Percentiles rank a stretch among this genome's conserved stretches.
These are phyloP conservation scores for Acacia confusa DNA, from an alignment of 306 rosid species.

Conservation along the genomic window DNA sequence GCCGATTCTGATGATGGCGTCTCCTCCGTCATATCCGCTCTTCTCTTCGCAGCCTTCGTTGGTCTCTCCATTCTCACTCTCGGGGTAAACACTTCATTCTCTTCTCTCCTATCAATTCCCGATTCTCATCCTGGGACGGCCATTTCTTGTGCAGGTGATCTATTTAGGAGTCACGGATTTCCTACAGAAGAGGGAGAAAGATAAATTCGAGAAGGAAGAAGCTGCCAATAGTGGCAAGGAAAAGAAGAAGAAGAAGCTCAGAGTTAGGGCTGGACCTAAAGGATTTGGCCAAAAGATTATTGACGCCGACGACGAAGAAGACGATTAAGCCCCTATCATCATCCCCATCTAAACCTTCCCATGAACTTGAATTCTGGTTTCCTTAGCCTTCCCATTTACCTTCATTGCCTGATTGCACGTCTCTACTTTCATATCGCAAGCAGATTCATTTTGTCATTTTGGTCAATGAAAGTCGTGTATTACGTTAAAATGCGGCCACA, in stretches of 20 bases:
- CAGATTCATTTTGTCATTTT: neutral
- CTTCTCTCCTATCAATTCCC: neutral
- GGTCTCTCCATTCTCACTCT: conserved; percentile 71
- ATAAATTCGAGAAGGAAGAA: conserved; percentile 83
- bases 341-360: neutral
- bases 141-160: conserved; percentile 53
- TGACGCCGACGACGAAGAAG: conserved; percentile 33
- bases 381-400: neutral
- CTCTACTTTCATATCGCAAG: neutral
- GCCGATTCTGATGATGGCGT: conserved; percentile 52
- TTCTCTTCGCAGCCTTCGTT: conserved; percentile 71
- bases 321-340: conserved; percentile 18
- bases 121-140: neutral
- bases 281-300: conserved; percentile 80
- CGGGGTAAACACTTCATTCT: conserved; percentile 57
- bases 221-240: conserved; percentile 41
- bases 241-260: conserved; percentile 48
- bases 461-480: neutral
- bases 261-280: conserved; percentile 68
- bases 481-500: neutral
- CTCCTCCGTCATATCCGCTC: conserved; percentile 50
- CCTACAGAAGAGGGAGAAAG: conserved; percentile 84
- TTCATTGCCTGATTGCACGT: neutral
- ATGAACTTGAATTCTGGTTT: neutral
- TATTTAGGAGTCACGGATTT: conserved; percentile 80